These are phyloP conservation scores for Teratosphaeria gauchensis DNA, from an alignment of 2,329 filamentous ascomycete genomes.

Conservation along the genomic window DNA sequence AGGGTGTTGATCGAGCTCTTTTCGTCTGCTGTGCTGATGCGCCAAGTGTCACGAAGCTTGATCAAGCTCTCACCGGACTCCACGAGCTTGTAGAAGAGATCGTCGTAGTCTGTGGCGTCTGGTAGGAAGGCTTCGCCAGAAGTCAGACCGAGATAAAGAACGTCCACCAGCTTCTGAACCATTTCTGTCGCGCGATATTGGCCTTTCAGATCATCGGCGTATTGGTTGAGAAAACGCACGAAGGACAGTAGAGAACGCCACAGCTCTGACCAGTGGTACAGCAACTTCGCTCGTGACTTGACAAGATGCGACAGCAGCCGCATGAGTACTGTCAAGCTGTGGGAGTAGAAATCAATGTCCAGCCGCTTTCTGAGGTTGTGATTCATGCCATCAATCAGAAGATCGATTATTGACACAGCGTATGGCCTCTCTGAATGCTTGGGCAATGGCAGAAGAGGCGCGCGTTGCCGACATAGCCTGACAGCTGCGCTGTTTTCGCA, in stretches of 20 bases:
- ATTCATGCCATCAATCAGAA: conserved; percentile 82
- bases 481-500: conserved; percentile 68
- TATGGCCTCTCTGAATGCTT: conserved; percentile 59
- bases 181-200: conserved; percentile 62
- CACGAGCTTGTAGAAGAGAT: conserved; percentile 96
- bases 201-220: conserved; percentile 64
- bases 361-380: conserved; percentile 83
- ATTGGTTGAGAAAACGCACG: conserved; percentile 81
- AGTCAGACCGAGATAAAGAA: conserved; percentile 75
- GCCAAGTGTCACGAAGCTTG: conserved; percentile 74
- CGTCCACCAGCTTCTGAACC: conserved; percentile 67
- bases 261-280: conserved; percentile 91
- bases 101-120: conserved; percentile 78
- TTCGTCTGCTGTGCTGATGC: conserved; percentile 27
- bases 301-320: conserved; percentile 77
- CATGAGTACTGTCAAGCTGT: conserved; percentile 71
- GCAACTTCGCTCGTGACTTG: conserved; percentile 66
- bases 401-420: conserved; percentile 69
- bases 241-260: conserved; percentile 84
- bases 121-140: conserved; percentile 86
- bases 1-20: conserved; percentile 72
- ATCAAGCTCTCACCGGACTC: conserved; percentile 75
- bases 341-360: conserved; percentile 61
- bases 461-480: conserved; percentile 78
- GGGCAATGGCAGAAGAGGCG: conserved; percentile 71